These are phyloP conservation scores for Thamnidium elegans DNA, from an alignment of 192 early-diverging fungal species.

Conservation along the genomic window DNA sequence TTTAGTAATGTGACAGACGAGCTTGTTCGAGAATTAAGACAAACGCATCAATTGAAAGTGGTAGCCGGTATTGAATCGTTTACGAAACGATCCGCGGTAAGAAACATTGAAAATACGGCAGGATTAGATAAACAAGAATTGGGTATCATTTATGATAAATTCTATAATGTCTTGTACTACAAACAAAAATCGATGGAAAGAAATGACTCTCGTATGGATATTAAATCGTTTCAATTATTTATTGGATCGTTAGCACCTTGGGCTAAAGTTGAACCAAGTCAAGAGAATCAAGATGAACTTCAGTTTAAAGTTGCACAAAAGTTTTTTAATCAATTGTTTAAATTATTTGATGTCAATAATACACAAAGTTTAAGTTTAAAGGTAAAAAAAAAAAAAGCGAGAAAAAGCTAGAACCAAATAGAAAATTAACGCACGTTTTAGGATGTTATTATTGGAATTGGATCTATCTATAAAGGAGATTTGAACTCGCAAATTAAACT, in stretches of 20 bases:
- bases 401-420: background rate
- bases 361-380: conserved; percentile 19
- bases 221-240: conserved; percentile 61
- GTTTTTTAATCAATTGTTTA: conserved; percentile 29
- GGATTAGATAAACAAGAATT: conserved; percentile 76
- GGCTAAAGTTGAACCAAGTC: conserved; percentile 27
- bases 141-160: conserved; percentile 77
- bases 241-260: conserved; percentile 55
- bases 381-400: conserved; percentile 17
- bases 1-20: conserved; percentile 73
- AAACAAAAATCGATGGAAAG: conserved; percentile 23
- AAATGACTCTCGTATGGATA: conserved; percentile 42
- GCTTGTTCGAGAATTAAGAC: conserved; percentile 68
- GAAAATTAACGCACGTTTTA: conserved; percentile 23
- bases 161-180: conserved; percentile 69
- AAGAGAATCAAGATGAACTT: conserved; percentile 8
- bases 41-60: conserved; percentile 76
- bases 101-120: conserved; percentile 60
- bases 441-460: conserved; percentile 69
- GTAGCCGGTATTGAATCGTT: conserved; percentile 82
- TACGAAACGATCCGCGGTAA: conserved; percentile 73
- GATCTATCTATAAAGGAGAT: conserved; percentile 66
- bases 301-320: conserved; percentile 8
- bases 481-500: conserved; percentile 62
- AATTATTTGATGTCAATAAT: conserved; percentile 23